Evolutionary conservation across 495 filamentous ascomycete species (phyloP).

Genomic region (Lindgomyces ingoldianus): DNA sequence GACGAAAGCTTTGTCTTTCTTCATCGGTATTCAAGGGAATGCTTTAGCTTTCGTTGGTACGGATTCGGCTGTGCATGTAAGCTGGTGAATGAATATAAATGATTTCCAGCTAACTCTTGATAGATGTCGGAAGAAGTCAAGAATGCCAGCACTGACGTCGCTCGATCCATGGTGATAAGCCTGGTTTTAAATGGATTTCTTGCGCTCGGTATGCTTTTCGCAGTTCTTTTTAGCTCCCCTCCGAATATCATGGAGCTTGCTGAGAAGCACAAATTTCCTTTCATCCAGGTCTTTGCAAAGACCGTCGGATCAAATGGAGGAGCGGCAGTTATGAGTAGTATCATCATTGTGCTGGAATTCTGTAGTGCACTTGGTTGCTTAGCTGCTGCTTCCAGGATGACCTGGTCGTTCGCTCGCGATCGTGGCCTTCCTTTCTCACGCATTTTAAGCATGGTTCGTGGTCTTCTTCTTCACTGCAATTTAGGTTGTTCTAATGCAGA

Average conservation of each 20-base stretch:
- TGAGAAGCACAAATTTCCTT: constrained; percentile 49
- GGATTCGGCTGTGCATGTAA: constrained; percentile 45
- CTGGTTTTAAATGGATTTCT: constrained; percentile 37
- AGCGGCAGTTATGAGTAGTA: constrained; percentile 53
- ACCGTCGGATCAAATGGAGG: constrained; percentile 50
- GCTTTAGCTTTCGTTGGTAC: constrained; percentile 48
- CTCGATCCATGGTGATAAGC: constrained; percentile 40
- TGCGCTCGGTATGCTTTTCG: constrained; percentile 32
- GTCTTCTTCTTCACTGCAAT: background rate
- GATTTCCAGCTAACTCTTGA: background rate
- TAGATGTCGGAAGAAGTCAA: constrained; percentile 41
- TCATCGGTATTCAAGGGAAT: constrained; percentile 58
- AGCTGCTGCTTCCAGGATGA: constrained; percentile 59
- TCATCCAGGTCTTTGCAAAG: constrained; percentile 57
- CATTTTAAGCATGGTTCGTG: constrained; percentile 50
- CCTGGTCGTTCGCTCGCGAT: constrained; percentile 62
- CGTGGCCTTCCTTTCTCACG: constrained; percentile 56
- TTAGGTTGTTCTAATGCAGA: background rate
- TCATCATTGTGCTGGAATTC: constrained; percentile 53
- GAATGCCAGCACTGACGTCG: constrained; percentile 34
- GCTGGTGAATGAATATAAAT: constrained; percentile 21
- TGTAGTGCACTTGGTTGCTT: constrained; percentile 51
- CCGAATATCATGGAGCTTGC: constrained; percentile 8
- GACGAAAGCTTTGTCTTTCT: constrained; percentile 54
- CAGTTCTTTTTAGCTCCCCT: constrained; percentile 44